phyloP scores from a whole-genome alignment of 1,139 yeast genomes.

The Suhomyces terraborum region DNA sequence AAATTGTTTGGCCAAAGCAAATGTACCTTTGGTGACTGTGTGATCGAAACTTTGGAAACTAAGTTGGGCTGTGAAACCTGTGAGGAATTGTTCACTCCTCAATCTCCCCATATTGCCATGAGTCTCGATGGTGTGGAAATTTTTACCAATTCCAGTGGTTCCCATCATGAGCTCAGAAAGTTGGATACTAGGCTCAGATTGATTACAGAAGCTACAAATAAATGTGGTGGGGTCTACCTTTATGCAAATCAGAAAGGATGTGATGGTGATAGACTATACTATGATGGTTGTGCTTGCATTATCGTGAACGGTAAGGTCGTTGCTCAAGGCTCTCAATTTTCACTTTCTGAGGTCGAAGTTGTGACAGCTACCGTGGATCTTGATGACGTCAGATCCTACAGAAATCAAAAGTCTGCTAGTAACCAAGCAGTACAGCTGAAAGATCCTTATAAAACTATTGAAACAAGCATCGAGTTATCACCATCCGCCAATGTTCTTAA shows the following conservation, averaged over 20 bases:
- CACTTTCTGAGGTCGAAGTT: conserved; percentile 88
- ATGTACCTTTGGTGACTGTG: conserved; percentile 89
- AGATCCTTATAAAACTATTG: conserved; percentile 59
- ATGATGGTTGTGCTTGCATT: conserved; percentile 95
- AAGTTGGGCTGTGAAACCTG: conserved; percentile 95
- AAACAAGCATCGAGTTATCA: conserved; percentile 62
- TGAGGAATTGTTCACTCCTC: conserved; percentile 95
- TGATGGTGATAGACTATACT: conserved; percentile 95
- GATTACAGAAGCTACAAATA: conserved; percentile 88
- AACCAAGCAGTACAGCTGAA: conserved; percentile 63
- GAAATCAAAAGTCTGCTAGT: conserved; percentile 77
- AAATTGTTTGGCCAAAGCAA: conserved; percentile 61
- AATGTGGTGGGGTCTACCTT: conserved; percentile 93
- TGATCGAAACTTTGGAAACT: conserved; percentile 79
- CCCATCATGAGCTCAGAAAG: conserved; percentile 93
- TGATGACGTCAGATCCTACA: conserved; percentile 84
- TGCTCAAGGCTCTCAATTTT: conserved; percentile 92
- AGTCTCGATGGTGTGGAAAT: conserved; percentile 95
- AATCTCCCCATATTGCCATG: conserved; percentile 90
- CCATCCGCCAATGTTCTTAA: conserved; percentile 61
- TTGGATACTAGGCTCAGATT: conserved; percentile 79
- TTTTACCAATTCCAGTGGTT: conserved; percentile 91
- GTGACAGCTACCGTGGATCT: conserved; percentile 90
- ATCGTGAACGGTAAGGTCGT: conserved; percentile 88
- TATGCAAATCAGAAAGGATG: conserved; percentile 97